A percentile compares a stretch with the other conserved stretches of the same genome.
phyloP scores from a whole-genome alignment of 2,329 filamentous ascomycete species.

The Aureobasidium vineae region DNA sequence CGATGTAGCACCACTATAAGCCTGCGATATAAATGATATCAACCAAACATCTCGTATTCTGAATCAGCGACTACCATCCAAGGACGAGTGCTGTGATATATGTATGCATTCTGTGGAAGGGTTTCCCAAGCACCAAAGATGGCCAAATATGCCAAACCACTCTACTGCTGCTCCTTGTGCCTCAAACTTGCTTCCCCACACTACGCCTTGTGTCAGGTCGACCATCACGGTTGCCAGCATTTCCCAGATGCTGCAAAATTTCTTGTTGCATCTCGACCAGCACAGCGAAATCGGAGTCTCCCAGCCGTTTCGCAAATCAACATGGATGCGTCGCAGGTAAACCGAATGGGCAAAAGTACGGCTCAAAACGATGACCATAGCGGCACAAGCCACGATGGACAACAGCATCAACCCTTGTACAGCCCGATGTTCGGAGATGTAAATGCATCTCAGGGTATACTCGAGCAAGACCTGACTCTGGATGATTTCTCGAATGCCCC shows the following conservation, averaged over 20 bases:
- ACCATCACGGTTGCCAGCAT: not conserved
- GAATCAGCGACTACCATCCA: too few relatives aligned
- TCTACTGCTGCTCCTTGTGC: conserved; percentile 20
- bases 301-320: not conserved
- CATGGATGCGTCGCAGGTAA: conserved; percentile 16
- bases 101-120: too few relatives aligned
- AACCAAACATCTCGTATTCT: too few relatives aligned
- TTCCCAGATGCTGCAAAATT: conserved; percentile 1
- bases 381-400: not conserved
- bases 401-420: not conserved
- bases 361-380: not conserved
- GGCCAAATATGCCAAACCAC: not conserved
- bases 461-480: conserved; percentile 4
- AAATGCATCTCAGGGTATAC: not conserved
- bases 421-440: not conserved
- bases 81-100: too few relatives aligned
- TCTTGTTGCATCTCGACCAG: not conserved
- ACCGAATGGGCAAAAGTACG: not conserved
- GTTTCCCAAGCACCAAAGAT: not conserved
- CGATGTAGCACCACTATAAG: too few relatives aligned
- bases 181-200: not conserved
- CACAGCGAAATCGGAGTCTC: not conserved
- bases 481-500: conserved; percentile 4
- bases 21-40: too few relatives aligned
- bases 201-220: not conserved